Conservation (phyloP, 1,284 basidiomycete species). For the Leccinum cinnamomeum region DNA sequence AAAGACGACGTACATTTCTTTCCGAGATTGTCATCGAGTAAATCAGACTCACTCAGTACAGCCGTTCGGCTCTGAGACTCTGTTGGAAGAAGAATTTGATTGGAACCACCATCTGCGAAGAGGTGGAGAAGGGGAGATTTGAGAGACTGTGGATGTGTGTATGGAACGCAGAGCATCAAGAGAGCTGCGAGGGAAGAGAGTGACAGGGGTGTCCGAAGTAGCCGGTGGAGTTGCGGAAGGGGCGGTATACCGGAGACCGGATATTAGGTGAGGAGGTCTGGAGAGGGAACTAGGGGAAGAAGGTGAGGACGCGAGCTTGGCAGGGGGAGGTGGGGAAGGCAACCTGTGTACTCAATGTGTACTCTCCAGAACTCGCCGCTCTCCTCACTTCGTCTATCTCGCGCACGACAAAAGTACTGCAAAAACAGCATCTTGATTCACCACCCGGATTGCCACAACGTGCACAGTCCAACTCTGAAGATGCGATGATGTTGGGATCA, state of each 20-base stretch:
- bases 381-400: slow-evolving; percentile 56
- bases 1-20: slow-evolving; percentile 62
- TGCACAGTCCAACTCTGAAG: slow-evolving; percentile 57
- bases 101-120: slow-evolving; percentile 56
- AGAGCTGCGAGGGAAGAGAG: slow-evolving; percentile 34
- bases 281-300: too few species aligned
- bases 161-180: slow-evolving; percentile 64
- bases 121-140: slow-evolving; percentile 18
- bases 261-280: too few species aligned
- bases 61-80: slow-evolving; percentile 43
- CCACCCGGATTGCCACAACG: slow-evolving; percentile 60
- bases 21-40: slow-evolving; percentile 50
- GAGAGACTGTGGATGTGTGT: slow-evolving; percentile 35
- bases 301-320: too few species aligned
- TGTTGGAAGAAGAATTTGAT: slow-evolving; percentile 39
- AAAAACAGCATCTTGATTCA: slow-evolving; percentile 38
- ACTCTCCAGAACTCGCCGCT: slow-evolving; percentile 55
- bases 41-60: slow-evolving; percentile 59
- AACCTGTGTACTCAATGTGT: too few species aligned
- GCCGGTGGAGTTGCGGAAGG: too few species aligned
- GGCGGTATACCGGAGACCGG: too few species aligned
- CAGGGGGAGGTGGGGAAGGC: too few species aligned
- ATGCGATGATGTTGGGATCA: slow-evolving; percentile 59
- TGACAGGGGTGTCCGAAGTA: too few species aligned
- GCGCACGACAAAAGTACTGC: slow-evolving; percentile 47